These are phyloP conservation scores for Fusarium algeriense DNA, from an alignment of 2,329 filamentous ascomycete genomes.

Conservation along the genomic window DNA sequence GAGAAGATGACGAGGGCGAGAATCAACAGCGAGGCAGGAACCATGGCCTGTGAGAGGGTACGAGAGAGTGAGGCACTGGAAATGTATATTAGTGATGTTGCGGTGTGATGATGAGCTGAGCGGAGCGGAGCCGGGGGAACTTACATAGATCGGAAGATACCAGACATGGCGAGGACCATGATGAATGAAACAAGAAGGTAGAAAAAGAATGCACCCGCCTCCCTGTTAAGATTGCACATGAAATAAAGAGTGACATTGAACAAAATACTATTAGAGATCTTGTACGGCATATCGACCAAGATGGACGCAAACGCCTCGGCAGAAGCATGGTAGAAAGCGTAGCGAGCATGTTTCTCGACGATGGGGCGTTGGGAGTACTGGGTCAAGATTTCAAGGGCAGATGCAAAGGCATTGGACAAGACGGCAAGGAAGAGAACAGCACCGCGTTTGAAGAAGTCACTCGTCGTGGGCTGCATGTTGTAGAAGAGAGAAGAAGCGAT, in stretches of 20 bases:
- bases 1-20: slow-evolving; percentile 56
- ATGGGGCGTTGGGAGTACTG: slow-evolving; percentile 55
- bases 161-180: slow-evolving; percentile 72
- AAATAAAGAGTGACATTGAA: slow-evolving; percentile 63
- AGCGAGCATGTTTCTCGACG: slow-evolving; percentile 56
- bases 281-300: slow-evolving; percentile 59
- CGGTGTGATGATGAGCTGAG: accelerated
- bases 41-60: slow-evolving; percentile 63
- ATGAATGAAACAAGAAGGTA: slow-evolving; percentile 62
- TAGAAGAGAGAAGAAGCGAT: slow-evolving; percentile 39
- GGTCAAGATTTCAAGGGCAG: slow-evolving; percentile 54
- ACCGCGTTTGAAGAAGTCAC: slow-evolving; percentile 50
- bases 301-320: slow-evolving; percentile 54
- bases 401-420: slow-evolving; percentile 63
- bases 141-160: slow-evolving; percentile 64
- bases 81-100: slow-evolving; percentile 2
- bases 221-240: slow-evolving; percentile 60
- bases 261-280: slow-evolving; percentile 55
- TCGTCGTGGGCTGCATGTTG: slow-evolving; percentile 31
- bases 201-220: slow-evolving; percentile 61
- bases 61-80: slow-evolving; percentile 59
- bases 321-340: slow-evolving; percentile 56
- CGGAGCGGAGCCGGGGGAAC: not conserved
- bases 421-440: slow-evolving; percentile 66
- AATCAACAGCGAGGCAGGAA: slow-evolving; percentile 56